Conservation (phyloP, 805 yeast genomes). For the Myxozyma geophila region DNA sequence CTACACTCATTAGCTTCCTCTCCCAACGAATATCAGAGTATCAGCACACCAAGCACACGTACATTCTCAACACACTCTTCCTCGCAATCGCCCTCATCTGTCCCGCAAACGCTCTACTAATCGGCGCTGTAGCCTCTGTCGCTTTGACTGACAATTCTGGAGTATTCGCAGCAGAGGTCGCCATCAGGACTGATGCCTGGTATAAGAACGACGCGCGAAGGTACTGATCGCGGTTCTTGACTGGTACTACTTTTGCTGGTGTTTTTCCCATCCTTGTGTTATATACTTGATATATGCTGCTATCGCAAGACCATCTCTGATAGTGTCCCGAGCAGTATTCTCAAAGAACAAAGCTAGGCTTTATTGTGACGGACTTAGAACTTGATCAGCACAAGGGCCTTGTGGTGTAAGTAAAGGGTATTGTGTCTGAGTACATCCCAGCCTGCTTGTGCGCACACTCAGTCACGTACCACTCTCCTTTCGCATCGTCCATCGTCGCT, state of each 20-base stretch:
- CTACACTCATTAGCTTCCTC: constrained; percentile 3
- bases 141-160: not conserved
- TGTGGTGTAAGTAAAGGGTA: not conserved
- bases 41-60: constrained; percentile 1
- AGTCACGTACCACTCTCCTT: not conserved
- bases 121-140: constrained; percentile 14
- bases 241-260: constrained; percentile 4
- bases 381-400: not conserved
- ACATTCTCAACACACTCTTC: constrained; percentile 38
- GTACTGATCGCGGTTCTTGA: constrained; percentile 36
- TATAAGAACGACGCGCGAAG: constrained; percentile 36
- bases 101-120: constrained; percentile 23
- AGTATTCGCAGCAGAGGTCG: not conserved
- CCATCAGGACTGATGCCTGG: constrained; percentile 36
- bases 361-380: too few species aligned
- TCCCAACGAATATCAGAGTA: not conserved
- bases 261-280: not conserved
- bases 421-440: not conserved
- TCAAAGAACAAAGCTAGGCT: too few species aligned
- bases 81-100: constrained; percentile 36
- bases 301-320: too few species aligned
- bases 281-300: not conserved
- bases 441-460: not conserved
- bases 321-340: too few species aligned
- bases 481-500: not conserved